A percentile compares a stretch with the other conserved stretches of the same genome.
Conservation (phyloP, 1,284 basidiomycete genomes). For the Trametes polyzona region DNA sequence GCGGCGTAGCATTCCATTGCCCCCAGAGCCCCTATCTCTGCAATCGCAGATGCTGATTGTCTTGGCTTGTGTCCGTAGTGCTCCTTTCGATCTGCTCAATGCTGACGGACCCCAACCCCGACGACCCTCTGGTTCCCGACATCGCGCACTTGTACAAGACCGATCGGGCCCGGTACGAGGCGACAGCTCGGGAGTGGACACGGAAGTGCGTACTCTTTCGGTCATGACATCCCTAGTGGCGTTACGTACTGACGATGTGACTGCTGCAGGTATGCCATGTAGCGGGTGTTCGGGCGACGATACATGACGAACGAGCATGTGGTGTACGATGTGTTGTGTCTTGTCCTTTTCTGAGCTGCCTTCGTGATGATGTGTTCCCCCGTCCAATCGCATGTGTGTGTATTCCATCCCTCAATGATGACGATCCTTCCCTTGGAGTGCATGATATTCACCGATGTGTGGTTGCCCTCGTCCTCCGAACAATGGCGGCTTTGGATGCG, state of each 20-base stretch:
- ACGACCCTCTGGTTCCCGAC: conserved; percentile 86
- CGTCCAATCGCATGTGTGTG: conserved; percentile 30
- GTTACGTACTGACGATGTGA: conserved; percentile 33
- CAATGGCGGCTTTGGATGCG: no score
- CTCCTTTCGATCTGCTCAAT: conserved; percentile 95
- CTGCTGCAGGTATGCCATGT: conserved; percentile 60
- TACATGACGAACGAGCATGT: conserved; percentile 27
- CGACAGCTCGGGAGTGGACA: conserved; percentile 96
- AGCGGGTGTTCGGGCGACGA: conserved; percentile 29
- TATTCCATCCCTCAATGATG: conserved; percentile 25
- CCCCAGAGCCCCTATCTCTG: background rate
- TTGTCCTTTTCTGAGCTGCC: conserved; percentile 21
- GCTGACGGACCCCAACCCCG: conserved; percentile 96
- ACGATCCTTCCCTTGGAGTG: conserved; percentile 12
- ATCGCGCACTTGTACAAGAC: conserved; percentile 95
- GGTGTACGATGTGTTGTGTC: conserved; percentile 34
- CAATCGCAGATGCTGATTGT: background rate
- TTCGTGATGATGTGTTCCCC: conserved; percentile 13
- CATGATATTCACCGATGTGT: background rate
- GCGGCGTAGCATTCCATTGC: background rate
- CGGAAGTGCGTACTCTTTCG: conserved; percentile 75
- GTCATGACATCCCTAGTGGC: background rate
- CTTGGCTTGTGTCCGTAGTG: conserved; percentile 60
- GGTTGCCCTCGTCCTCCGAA: background rate
- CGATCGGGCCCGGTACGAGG: conserved; percentile 90